Evolutionary conservation across 2,329 filamentous ascomycete species (phyloP).

Genomic region (Chrysoporthe puriensis): DNA sequence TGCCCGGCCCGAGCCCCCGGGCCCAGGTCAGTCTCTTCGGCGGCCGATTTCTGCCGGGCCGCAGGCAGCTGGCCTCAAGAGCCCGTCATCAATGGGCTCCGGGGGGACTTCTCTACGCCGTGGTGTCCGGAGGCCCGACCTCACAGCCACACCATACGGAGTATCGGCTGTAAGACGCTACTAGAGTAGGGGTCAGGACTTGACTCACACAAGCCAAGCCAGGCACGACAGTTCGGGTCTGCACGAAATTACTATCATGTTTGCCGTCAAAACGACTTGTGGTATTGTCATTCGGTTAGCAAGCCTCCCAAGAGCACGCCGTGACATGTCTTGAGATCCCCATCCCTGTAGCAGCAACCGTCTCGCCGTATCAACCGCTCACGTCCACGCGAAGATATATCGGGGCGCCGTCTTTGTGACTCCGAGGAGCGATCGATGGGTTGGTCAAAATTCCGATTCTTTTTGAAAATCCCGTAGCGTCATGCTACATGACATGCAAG

Average conservation of each 20-base stretch:
- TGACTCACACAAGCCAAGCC: not conserved
- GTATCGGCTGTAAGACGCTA: not conserved
- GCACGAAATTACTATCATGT: not conserved
- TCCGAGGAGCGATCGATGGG: slow-evolving; percentile 30
- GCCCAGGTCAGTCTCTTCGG: not conserved
- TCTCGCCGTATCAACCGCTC: slow-evolving; percentile 10
- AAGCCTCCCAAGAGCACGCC: slow-evolving; percentile 11
- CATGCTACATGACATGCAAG: slow-evolving; percentile 63
- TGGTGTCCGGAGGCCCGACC: not conserved
- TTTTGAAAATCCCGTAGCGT: slow-evolving; percentile 35
- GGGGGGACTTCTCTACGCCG: not conserved
- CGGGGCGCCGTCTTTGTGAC: slow-evolving; percentile 25
- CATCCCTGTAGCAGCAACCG: slow-evolving; percentile 1
- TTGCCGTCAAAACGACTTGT: not conserved
- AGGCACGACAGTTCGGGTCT: not conserved
- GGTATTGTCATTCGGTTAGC: slow-evolving; percentile 18
- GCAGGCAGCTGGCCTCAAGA: not conserved
- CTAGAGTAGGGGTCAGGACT: not conserved
- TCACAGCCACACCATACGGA: not conserved
- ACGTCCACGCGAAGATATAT: slow-evolving; percentile 18
- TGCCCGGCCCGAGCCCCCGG: not conserved
- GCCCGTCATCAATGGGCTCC: not conserved
- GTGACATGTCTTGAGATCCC: not conserved
- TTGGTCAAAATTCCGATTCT: slow-evolving; percentile 40
- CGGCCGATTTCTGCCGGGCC: not conserved